Base-by-base conservation (phyloP, 495 filamentous ascomycete species). In the Collariella sp. region DNA sequence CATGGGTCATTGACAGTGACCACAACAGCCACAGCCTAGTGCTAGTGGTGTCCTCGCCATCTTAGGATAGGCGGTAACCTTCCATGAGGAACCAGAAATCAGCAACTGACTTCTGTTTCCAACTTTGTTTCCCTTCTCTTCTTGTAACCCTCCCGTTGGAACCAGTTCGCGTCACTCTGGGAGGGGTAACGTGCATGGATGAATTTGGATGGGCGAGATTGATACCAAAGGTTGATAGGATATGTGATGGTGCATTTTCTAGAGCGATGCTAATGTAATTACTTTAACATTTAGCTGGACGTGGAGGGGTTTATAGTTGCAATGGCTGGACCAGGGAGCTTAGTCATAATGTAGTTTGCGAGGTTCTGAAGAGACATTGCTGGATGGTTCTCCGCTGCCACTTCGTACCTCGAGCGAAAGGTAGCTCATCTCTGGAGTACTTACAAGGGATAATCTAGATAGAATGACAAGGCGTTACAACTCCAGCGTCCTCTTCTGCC, bases 211-310 rank as follows among this genome's bases (percentile, higher is more conserved):
- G 12, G 20, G 34, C 33, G 43, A 55, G 51, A 50, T 54, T 54
- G 55, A 61, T 57, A 61, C 58, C 54, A 56, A 20, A 43, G 43
- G 19, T 35, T 47, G 31, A 41, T 23, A n/a, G 38, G 31, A 35
- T 18, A 23, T 38, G 53, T 26, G 39, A 42, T 46, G 48, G 24
- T 56, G 16, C 26, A 33, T 56, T 55, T 51, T 50, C 20, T 23
- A 46, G 41, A 39, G 38, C 55, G 48, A 57, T 63, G 60, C 16
- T 56, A 58, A 52, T 64, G 55, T 57, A 35, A 57, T 18, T 56
- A 58, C 50, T 64, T 52, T 57, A 35, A 44, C 53, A 49, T 43
- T 50, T 26, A 33, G 47, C 48, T 33, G n/a, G 56, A 57, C 59
- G 59, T 45, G 62, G 59, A 57, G 40, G 45, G 15, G 29, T 36